A percentile compares a stretch with the other conserved stretches of the same genome.
Evolutionary conservation across 169 alveolate genomes (phyloP).

Genomic region (Plasmodium falciparum): DNA sequence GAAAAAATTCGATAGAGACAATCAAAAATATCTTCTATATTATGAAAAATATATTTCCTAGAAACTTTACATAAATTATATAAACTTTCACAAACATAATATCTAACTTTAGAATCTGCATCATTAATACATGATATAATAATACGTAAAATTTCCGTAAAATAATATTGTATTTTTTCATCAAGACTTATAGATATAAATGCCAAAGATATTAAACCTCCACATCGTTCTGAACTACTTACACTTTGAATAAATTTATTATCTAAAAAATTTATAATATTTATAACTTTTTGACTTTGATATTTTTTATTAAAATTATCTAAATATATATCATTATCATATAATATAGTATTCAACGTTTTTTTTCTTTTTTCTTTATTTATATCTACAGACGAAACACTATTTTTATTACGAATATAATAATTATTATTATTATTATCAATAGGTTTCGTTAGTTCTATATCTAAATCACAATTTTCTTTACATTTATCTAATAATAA

Average conservation of each 20-base stretch:
- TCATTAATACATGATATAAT: slow-evolving; percentile 74
- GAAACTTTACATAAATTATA: slow-evolving; percentile 82
- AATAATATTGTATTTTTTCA: slow-evolving; percentile 53
- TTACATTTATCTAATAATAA: slow-evolving; percentile 52
- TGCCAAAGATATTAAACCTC: slow-evolving; percentile 68
- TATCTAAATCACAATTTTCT: slow-evolving; percentile 49
- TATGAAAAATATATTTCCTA: slow-evolving; percentile 35
- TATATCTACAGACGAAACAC: not conserved
- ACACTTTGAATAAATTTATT: slow-evolving; percentile 46
- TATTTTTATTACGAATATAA: not conserved
- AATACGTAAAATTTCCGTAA: slow-evolving; percentile 39
- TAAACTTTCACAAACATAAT: slow-evolving; percentile 86
- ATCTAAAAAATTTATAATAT: slow-evolving; percentile 41
- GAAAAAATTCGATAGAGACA: slow-evolving; percentile 83
- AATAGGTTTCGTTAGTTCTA: slow-evolving; percentile 15
- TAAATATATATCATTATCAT: slow-evolving; percentile 30
- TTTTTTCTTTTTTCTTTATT: slow-evolving; percentile 23
- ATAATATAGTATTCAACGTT: slow-evolving; percentile 27
- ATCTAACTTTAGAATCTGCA: slow-evolving; percentile 83
- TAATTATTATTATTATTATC: not conserved
- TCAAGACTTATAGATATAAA: slow-evolving; percentile 63
- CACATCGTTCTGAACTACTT: slow-evolving; percentile 49
- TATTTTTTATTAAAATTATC: slow-evolving; percentile 39
- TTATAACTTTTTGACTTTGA: slow-evolving; percentile 50
- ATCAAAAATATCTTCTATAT: slow-evolving; percentile 82